phyloP scores from a whole-genome alignment of 2,329 filamentous ascomycete genomes.

The Aspergillus nomiae region DNA sequence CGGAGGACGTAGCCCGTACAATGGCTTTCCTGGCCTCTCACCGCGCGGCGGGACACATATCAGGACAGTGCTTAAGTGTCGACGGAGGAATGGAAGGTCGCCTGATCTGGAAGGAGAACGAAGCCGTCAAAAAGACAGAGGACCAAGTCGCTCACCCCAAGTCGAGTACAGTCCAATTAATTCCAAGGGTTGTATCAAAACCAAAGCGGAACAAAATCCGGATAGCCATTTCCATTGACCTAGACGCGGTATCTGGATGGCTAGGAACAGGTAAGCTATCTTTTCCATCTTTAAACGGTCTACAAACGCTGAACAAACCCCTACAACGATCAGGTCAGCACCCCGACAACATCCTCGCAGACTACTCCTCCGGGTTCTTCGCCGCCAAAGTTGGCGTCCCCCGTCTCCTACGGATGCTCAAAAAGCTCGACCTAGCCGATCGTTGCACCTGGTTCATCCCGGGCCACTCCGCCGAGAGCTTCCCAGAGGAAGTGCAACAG shows the following conservation, averaged over 20 bases:
- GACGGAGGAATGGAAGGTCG: constrained; percentile 56
- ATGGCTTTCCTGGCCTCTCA: constrained; percentile 55
- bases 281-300: neutral
- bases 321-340: constrained; percentile 33
- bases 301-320: neutral
- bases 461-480: constrained; percentile 61
- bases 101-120: constrained; percentile 52
- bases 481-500: constrained; percentile 52
- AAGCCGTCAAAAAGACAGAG: constrained; percentile 25
- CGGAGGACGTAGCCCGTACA: constrained; percentile 51
- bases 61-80: constrained; percentile 55
- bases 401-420: constrained; percentile 57
- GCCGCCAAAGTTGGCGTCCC: constrained; percentile 59
- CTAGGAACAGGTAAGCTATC: constrained; percentile 55
- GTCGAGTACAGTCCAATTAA: constrained; percentile 5
- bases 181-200: constrained; percentile 15
- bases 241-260: constrained; percentile 63
- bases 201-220: constrained; percentile 25
- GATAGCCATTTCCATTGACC: constrained; percentile 48
- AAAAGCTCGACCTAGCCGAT: constrained; percentile 53
- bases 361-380: constrained; percentile 60
- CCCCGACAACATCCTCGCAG: constrained; percentile 56
- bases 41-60: constrained; percentile 55
- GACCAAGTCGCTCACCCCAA: neutral
- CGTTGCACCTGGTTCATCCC: constrained; percentile 64